Conservation (phyloP, 192 early-diverging fungal species). For the Phlyctochytrium arcticum region DNA sequence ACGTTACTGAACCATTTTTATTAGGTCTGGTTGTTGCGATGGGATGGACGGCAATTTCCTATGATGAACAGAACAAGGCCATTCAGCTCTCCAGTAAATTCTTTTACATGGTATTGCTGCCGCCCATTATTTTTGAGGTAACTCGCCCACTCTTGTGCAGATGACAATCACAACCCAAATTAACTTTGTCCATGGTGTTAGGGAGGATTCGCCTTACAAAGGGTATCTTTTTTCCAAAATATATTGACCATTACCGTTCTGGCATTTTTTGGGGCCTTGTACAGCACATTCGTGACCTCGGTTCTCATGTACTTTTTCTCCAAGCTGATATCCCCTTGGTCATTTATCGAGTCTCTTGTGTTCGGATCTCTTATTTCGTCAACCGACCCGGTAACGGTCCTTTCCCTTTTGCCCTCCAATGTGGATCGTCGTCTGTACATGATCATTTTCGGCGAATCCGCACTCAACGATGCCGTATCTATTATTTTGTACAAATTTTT, state of each 20-base stretch:
- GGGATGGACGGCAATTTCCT: conserved; percentile 45
- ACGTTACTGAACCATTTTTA: neutral
- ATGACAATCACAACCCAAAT: neutral
- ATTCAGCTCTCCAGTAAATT: conserved; percentile 53
- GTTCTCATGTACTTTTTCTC: conserved; percentile 55
- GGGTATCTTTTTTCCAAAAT: conserved; percentile 52
- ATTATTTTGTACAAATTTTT: conserved; percentile 65
- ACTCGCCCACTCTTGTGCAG: neutral
- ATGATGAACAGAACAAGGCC: conserved; percentile 39
- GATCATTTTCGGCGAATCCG: conserved; percentile 62
- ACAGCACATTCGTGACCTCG: conserved; percentile 53
- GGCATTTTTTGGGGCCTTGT: conserved; percentile 55
- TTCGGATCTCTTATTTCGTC: conserved; percentile 59
- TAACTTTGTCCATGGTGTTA: neutral
- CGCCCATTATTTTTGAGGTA: conserved; percentile 59
- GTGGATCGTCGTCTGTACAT: conserved; percentile 56
- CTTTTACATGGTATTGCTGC: conserved; percentile 60
- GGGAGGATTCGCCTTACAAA: conserved; percentile 53
- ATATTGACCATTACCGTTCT: conserved; percentile 48
- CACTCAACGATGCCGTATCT: conserved; percentile 58
- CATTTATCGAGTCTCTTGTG: conserved; percentile 52
- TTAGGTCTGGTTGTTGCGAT: conserved; percentile 47
- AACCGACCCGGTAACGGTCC: conserved; percentile 59
- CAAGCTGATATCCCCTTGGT: conserved; percentile 42
- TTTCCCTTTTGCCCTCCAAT: conserved; percentile 50